Evolutionary conservation across 345 rosid species (phyloP), one percentile per base, ranked within the genome.

Genomic region (Garcia nutans): DNA sequence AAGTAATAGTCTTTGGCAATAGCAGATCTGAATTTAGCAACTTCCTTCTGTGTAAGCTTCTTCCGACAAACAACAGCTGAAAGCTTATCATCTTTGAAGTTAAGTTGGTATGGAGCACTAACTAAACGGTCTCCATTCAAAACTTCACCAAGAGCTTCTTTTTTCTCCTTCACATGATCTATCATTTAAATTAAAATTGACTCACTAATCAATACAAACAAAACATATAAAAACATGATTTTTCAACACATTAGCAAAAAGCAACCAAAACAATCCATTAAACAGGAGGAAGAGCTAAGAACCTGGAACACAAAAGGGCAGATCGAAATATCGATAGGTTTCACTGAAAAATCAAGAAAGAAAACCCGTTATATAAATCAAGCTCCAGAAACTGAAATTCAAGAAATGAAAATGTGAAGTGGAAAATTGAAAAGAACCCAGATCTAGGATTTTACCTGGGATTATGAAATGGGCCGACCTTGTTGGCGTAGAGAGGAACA

Each of bases 131-230:
- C 98, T 8, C 98, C 97, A 80, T 93, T 93, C 79, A 93, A 64
- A 45, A 91, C 91, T 82, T 93, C 98, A 5, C 98, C 98, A 71
- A 93, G 91, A 68, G 98, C 98, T 89, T 93, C 95, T 82, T 82
- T 87, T 84, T 93, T 93, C 82, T 93, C 98, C 75, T 90, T 91
- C 75, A 77, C 73, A 55, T 79, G 84, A 81, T 84, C 97, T 93
- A 79, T 31, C 55, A 82, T 41, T 31, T 42, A 52, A 63, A 78
- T 37, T 54, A 9, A 7, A 22, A 59, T 22, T 45, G 50, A 68
- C 26, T 5, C 31, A 12, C 26, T 10, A 6, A 28, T 49, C 59
- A 69, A 69, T 13, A 49, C 1, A 47, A 45, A 22, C 22, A 22
- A 22, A 22, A 45, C 31, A 28, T 28, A 28, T 28, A 28, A 28